phyloP scores from a whole-genome alignment of 768 basidiomycete species.

The Macrolepiota dolichaula region DNA sequence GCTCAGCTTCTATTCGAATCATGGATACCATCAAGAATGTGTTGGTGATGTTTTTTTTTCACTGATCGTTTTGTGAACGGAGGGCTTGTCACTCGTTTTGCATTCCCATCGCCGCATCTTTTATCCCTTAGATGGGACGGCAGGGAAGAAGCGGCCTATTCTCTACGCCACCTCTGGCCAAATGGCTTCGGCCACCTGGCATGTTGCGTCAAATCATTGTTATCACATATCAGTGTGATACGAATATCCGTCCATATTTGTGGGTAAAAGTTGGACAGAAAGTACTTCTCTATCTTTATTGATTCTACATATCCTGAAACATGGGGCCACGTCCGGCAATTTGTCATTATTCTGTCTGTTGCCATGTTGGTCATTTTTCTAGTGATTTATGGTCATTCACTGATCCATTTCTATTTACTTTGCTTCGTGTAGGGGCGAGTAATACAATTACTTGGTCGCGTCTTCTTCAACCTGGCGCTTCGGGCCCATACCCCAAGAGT shows the following conservation, averaged over 20 bases:
- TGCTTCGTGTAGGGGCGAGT: too few relatives aligned
- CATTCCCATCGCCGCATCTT: not conserved
- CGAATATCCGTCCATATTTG: not conserved
- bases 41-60: not conserved
- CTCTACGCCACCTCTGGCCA: too few relatives aligned
- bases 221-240: not conserved
- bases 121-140: not conserved
- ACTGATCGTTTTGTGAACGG: not conserved
- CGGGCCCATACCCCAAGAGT: too few relatives aligned
- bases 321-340: too few relatives aligned
- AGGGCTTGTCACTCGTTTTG: not conserved
- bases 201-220: not conserved
- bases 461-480: too few relatives aligned
- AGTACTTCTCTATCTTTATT: too few relatives aligned
- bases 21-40: not conserved
- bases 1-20: not conserved
- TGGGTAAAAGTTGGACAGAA: conserved; percentile 33
- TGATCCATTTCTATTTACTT: too few relatives aligned
- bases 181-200: not conserved
- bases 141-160: not conserved
- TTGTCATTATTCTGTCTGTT: too few relatives aligned
- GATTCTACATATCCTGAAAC: too few relatives aligned
- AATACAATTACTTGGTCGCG: too few relatives aligned
- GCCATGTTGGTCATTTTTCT: too few relatives aligned
- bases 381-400: too few relatives aligned